These are phyloP conservation scores for Mycena albidolilacea DNA, from an alignment of 768 basidiomycete genomes.

Conservation along the genomic window DNA sequence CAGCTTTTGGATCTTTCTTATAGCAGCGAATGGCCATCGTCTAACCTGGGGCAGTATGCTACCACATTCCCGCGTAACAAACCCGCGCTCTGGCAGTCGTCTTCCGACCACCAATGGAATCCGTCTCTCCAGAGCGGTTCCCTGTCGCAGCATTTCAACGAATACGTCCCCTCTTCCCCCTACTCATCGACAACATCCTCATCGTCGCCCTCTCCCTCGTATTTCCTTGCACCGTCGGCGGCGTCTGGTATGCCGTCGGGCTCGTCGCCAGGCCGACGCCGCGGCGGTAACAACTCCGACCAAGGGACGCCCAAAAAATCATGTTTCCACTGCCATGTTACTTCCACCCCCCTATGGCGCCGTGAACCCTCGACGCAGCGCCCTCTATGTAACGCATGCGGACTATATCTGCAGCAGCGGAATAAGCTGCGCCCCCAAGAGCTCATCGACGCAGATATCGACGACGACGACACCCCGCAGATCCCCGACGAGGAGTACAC, in stretches of 20 bases:
- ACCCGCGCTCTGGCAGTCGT: constrained; percentile 2
- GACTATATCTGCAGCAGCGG: constrained; percentile 35
- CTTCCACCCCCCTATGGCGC: constrained; percentile 36
- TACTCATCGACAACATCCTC: not conserved
- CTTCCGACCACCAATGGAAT: constrained; percentile 10
- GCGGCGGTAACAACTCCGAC: not conserved
- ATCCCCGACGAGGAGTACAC: constrained; percentile 35
- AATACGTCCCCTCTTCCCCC: not conserved
- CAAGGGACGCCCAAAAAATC: constrained; percentile 13
- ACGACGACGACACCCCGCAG: constrained; percentile 31
- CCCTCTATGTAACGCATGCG: constrained; percentile 37
- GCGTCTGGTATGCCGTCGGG: not conserved
- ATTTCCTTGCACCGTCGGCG: not conserved
- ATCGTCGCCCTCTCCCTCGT: not conserved
- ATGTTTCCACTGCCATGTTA: constrained; percentile 37
- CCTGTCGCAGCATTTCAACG: not conserved
- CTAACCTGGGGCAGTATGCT: constrained; percentile 15
- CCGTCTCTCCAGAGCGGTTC: not conserved
- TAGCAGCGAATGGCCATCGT: constrained; percentile 17
- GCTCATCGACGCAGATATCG: constrained; percentile 35
- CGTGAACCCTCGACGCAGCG: constrained; percentile 32
- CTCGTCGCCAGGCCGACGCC: not conserved
- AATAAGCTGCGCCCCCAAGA: constrained; percentile 38
- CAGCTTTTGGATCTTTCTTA: constrained; percentile 21
- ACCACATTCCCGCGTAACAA: constrained; percentile 21